phyloP scores from a whole-genome alignment of 192 early-diverging fungal genomes.

The Rhizophlyctis rosea region DNA sequence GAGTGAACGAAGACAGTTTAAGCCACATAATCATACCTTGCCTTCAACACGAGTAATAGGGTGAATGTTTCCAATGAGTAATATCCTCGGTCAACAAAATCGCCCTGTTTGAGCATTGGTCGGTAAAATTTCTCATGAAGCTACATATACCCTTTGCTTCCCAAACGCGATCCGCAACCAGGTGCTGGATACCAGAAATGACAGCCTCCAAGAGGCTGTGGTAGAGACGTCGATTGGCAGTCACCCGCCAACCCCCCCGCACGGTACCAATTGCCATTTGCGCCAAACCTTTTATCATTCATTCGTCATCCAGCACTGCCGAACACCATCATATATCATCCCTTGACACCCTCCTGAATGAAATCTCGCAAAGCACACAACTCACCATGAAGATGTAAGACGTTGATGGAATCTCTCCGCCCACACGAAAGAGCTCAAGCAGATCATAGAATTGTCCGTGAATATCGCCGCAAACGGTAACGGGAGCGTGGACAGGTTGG shows the following conservation, averaged over 20 bases:
- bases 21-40: conserved; percentile 67
- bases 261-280: not conserved
- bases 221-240: not conserved
- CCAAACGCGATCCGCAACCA: not conserved
- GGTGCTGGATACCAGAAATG: conserved; percentile 18
- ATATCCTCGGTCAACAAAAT: conserved; percentile 98
- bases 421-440: conserved; percentile 91
- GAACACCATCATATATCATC: too few species aligned
- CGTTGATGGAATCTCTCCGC: conserved; percentile 89
- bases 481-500: conserved; percentile 95
- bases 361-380: not conserved
- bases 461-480: conserved; percentile 89
- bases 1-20: too few species aligned
- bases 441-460: conserved; percentile 98
- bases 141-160: not conserved
- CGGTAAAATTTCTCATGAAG: not conserved
- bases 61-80: conserved; percentile 97
- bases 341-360: too few species aligned
- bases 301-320: too few species aligned
- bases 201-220: not conserved
- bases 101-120: conserved; percentile 66
- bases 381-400: conserved; percentile 97
- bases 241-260: not conserved
- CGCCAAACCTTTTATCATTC: too few species aligned
- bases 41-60: conserved; percentile 88